Base-by-base conservation (phyloP, 1,139 yeast species). In the Blastobotrys persicus region DNA sequence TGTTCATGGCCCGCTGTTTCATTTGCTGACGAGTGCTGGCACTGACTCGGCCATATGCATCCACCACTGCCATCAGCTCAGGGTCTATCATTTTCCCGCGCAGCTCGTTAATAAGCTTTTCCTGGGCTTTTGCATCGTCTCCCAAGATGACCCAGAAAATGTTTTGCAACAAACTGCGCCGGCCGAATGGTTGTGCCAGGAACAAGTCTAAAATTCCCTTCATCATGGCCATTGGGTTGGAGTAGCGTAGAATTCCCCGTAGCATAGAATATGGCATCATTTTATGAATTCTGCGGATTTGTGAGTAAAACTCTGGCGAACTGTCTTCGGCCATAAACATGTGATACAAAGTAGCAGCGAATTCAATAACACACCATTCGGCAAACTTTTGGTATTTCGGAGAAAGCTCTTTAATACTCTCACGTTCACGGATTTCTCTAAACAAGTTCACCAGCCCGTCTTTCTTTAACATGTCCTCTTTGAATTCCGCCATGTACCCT, bases 211-310 rank as follows among this genome's bases (percentile, higher is more conserved):
- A 76, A 60, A 89, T 52, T 20, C 85, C 81, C 50, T 89, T 85
- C 70, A 88, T 80, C 35, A 91, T 81, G 45, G 85, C 80, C 68
- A 88, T 80, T 2, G 98, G 98, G 62, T 91, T 91, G 1, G 97
- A 87, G 56, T 83, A 82, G 59, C 81, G 76, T 57, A 91, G 68
- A 31, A 91, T 83, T 14, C 88, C 88, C 46, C 83, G 82, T 65
- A 89, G 78, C 43, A 89, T 63, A 1, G 77, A 71, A 63, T 89
- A 89, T 0, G 97, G 98, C 69, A 89, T 79, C 52, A 87, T 63
- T 31, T 75, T 69, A 66, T 91, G 96, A 45, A 91, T 70, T 52
- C 82, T 78, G 53, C 78, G 78, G 28, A 86, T 73, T 61, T 87
- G 88, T 5, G 77, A 75, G 56, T 85, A 80, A 61, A 86, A 71